phyloP scores from a whole-genome alignment of 805 yeast genomes.

The Candida namnaoensis region DNA sequence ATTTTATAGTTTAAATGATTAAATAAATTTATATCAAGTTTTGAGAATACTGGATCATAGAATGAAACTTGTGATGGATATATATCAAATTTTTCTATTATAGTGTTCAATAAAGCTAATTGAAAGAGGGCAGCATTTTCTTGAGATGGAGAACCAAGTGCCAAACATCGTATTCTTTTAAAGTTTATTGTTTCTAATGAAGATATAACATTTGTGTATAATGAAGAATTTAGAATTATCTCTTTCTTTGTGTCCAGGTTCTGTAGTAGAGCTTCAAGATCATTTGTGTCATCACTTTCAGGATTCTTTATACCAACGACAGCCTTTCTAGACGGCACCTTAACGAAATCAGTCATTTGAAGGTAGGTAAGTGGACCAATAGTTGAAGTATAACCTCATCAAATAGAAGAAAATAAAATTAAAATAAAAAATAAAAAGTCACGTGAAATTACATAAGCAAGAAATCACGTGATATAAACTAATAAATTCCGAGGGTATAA shows the following conservation, averaged over 20 bases:
- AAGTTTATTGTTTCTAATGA: constrained; percentile 9
- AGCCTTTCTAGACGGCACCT: neutral
- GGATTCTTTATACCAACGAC: neutral
- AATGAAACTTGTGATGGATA: constrained; percentile 26
- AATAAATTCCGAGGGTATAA: no score
- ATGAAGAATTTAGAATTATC: constrained; percentile 15
- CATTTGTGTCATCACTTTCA: neutral
- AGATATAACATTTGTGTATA: constrained; percentile 19
- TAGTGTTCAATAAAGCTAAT: constrained; percentile 43
- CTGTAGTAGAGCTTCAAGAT: constrained; percentile 1
- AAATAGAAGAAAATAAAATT: no score
- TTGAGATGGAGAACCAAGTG: constrained; percentile 58
- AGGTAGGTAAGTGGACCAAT: no score
- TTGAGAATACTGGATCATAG: constrained; percentile 58
- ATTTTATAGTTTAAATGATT: constrained; percentile 11
- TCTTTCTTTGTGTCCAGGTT: constrained; percentile 10
- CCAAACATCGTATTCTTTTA: constrained; percentile 49
- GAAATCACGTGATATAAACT: no score
- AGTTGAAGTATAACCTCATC: neutral
- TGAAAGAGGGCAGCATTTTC: constrained; percentile 59
- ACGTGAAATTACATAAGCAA: no score
- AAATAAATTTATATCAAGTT: constrained; percentile 32
- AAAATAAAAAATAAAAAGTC: no score
- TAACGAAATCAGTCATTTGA: neutral
- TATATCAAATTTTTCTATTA: constrained; percentile 22